Evolutionary conservation across 768 basidiomycete genomes (phyloP).

Genomic region (Lactarius deliciosus): DNA sequence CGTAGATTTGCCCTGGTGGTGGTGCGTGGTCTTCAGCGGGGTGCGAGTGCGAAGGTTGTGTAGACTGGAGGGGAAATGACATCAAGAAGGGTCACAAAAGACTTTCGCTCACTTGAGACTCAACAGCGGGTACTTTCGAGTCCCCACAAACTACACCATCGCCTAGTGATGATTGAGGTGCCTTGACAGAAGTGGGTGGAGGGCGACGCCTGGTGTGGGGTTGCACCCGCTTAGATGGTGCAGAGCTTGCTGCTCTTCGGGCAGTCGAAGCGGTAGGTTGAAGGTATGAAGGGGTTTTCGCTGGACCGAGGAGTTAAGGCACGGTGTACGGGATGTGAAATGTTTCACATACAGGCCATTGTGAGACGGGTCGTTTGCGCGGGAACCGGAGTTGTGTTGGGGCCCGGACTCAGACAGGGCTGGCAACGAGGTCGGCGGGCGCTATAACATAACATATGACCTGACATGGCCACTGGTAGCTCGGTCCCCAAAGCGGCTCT

Average conservation of each 20-base stretch:
- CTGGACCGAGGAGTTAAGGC: neutral
- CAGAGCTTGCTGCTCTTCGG: conserved; percentile 21
- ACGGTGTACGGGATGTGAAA: neutral
- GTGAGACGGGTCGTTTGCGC: neutral
- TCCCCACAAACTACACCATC: conserved; percentile 1
- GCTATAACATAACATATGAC: neutral
- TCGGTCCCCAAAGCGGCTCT: conserved; percentile 24
- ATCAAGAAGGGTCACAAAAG: no score
- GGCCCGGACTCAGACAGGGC: neutral
- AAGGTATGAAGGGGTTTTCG: conserved; percentile 31
- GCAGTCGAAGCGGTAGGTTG: conserved; percentile 30
- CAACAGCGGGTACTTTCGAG: neutral
- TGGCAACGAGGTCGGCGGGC: no score
- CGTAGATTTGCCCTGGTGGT: conserved; percentile 6
- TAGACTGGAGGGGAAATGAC: conserved; percentile 2
- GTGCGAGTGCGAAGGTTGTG: neutral
- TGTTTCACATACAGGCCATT: neutral
- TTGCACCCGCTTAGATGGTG: conserved; percentile 11
- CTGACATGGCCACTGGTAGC: conserved; percentile 23
- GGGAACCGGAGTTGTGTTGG: conserved; percentile 2
- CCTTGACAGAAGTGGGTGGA: neutral
- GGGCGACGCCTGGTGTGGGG: conserved; percentile 6
- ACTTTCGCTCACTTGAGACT: neutral
- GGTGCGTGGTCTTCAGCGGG: neutral
- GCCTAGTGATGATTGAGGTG: neutral